These are phyloP conservation scores for Asparagopsis taxiformis DNA, from an alignment of 31 red algal genomes.

Conservation along the genomic window DNA sequence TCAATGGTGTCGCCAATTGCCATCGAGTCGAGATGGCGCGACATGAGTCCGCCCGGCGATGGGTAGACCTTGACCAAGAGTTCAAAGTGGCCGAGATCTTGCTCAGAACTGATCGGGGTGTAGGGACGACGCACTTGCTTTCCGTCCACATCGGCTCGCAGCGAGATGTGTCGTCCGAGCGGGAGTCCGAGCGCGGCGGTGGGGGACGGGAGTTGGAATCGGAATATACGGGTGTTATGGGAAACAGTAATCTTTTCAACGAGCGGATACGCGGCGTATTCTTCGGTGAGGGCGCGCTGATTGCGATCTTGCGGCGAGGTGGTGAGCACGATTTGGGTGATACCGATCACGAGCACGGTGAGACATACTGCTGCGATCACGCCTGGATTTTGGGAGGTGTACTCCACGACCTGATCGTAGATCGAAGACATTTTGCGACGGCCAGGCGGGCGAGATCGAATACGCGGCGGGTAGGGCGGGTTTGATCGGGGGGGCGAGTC, in stretches of 20 bases:
- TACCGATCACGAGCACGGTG: conserved; percentile 44
- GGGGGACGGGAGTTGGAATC: conserved; percentile 53
- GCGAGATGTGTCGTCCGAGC: conserved; percentile 72
- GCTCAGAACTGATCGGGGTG: conserved; percentile 73
- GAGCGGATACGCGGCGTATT: conserved; percentile 57
- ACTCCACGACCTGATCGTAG: conserved; percentile 26
- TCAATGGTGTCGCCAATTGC: conserved; percentile 59
- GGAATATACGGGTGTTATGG: conserved; percentile 88
- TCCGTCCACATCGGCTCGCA: conserved; percentile 51
- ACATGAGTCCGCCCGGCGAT: conserved; percentile 75
- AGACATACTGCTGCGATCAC: conserved; percentile 30
- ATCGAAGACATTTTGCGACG: conserved; percentile 31
- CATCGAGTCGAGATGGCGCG: conserved; percentile 75
- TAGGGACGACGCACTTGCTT: conserved; percentile 77
- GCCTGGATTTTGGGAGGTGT: conserved; percentile 50
- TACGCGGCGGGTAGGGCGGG: too few relatives aligned
- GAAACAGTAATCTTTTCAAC: conserved; percentile 49
- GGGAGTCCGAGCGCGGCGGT: conserved; percentile 57
- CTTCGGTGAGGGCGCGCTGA: conserved; percentile 24
- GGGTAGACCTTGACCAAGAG: conserved; percentile 93
- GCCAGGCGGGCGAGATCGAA: too few relatives aligned
- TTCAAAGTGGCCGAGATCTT: conserved; percentile 70
- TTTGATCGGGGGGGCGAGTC: too few relatives aligned
- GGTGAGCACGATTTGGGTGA: conserved; percentile 52
- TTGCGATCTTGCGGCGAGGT: background rate